phyloP scores from a whole-genome alignment of 75 land plant species.

The Adiantum capillusveneris region DNA sequence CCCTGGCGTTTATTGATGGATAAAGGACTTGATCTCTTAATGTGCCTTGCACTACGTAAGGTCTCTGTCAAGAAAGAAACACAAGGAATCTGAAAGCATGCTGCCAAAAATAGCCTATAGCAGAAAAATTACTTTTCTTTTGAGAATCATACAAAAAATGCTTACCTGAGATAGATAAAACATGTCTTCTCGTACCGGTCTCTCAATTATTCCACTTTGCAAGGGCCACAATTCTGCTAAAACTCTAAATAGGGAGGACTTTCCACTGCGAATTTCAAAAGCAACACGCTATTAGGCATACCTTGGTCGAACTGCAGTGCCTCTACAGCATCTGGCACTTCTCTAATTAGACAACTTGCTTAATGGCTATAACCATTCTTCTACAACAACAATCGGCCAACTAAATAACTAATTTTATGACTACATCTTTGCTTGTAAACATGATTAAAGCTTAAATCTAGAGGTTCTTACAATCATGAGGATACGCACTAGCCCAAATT shows the following conservation, averaged over 20 bases:
- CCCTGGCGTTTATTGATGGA: slow-evolving; percentile 11
- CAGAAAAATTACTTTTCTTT: neutral
- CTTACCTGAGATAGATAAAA: slow-evolving; percentile 42
- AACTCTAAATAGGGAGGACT: slow-evolving; percentile 34
- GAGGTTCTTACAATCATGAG: no score
- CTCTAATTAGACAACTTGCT: no score
- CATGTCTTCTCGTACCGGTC: slow-evolving; percentile 27
- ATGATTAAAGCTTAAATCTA: no score
- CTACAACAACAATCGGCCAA: no score
- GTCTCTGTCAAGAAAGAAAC: slow-evolving; percentile 24
- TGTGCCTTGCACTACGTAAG: slow-evolving; percentile 35
- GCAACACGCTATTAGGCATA: no score
- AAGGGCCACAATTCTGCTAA: slow-evolving; percentile 46
- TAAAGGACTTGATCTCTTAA: slow-evolving; percentile 40
- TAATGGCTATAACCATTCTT: no score
- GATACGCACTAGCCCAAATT: no score
- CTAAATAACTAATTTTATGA: no score
- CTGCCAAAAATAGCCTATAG: neutral
- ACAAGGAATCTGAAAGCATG: neutral
- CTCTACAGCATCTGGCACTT: no score
- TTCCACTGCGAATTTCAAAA: slow-evolving; percentile 24
- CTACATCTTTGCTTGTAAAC: no score
- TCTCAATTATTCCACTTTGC: slow-evolving; percentile 35
- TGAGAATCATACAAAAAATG: neutral
- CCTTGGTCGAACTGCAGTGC: no score